phyloP scores from a whole-genome alignment of 2,329 filamentous ascomycete species.

The Plectosphaerella plurivora region DNA sequence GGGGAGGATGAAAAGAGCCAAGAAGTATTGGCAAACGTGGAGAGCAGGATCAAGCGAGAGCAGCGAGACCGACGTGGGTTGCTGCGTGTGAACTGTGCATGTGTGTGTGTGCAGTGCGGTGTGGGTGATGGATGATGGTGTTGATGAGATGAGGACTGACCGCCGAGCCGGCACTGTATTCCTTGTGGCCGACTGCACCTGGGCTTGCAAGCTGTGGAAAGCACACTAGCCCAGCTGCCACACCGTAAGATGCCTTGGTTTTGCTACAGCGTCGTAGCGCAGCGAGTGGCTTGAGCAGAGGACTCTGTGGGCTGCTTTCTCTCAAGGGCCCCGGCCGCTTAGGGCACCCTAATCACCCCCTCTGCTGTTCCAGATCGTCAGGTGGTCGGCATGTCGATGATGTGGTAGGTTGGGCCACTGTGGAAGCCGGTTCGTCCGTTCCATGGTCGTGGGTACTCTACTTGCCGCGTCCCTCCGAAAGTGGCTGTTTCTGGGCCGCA shows the following conservation, averaged over 20 bases:
- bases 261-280: not conserved
- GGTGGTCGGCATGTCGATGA: not conserved
- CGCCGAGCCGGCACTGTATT: not conserved
- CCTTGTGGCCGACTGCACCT: not conserved
- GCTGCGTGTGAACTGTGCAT: not conserved
- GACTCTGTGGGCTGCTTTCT: not conserved
- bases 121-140: not conserved
- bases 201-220: too few species aligned
- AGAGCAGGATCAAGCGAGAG: not conserved
- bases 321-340: not conserved
- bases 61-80: not conserved
- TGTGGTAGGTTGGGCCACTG: not conserved
- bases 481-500: too few species aligned
- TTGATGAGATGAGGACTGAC: not conserved
- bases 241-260: too few species aligned
- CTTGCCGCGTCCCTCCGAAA: not conserved
- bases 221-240: too few species aligned
- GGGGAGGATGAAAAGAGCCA: not conserved
- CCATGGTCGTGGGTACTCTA: slow-evolving; percentile 1
- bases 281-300: not conserved
- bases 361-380: not conserved
- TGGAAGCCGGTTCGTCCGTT: not conserved
- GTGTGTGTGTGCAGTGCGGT: too few species aligned
- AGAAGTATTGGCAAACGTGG: not conserved
- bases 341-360: not conserved